phyloP scores from a whole-genome alignment of 73 alveolate genomes.

The Paramecium pentaurelia region DNA sequence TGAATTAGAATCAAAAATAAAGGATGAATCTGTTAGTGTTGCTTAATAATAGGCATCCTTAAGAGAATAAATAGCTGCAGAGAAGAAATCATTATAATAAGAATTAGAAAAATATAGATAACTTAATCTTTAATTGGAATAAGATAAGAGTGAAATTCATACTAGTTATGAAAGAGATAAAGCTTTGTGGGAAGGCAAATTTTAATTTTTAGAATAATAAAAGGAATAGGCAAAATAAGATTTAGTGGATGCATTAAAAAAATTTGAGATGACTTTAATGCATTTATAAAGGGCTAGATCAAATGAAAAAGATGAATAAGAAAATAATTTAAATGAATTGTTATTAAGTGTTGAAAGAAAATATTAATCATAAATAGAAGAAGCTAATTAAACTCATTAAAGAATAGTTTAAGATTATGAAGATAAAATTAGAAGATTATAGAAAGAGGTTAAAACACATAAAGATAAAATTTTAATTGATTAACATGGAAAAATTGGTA shows the following conservation, averaged over 20 bases:
- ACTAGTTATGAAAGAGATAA: constrained; percentile 85
- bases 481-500: constrained; percentile 76
- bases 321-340: constrained; percentile 68
- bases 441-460: constrained; percentile 79
- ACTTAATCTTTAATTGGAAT: constrained; percentile 59
- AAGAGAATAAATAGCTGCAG: constrained; percentile 55
- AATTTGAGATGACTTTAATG: constrained; percentile 87
- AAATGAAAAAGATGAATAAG: constrained; percentile 80
- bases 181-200: constrained; percentile 92
- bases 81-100: constrained; percentile 61
- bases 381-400: constrained; percentile 73
- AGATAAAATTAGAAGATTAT: constrained; percentile 75
- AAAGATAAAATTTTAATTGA: constrained; percentile 85
- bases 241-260: constrained; percentile 76
- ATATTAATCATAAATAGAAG: constrained; percentile 85
- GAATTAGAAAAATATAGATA: constrained; percentile 68
- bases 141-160: constrained; percentile 62
- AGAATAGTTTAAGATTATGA: constrained; percentile 65
- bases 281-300: constrained; percentile 78
- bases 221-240: constrained; percentile 88
- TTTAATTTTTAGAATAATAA: constrained; percentile 83
- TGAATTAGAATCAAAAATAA: constrained; percentile 63
- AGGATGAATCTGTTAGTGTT: constrained; percentile 65
- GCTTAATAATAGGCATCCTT: constrained; percentile 56
- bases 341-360: constrained; percentile 80